Evolutionary conservation across 2,329 filamentous ascomycete genomes (phyloP).

Genomic region (Aureobasidium vineae): DNA sequence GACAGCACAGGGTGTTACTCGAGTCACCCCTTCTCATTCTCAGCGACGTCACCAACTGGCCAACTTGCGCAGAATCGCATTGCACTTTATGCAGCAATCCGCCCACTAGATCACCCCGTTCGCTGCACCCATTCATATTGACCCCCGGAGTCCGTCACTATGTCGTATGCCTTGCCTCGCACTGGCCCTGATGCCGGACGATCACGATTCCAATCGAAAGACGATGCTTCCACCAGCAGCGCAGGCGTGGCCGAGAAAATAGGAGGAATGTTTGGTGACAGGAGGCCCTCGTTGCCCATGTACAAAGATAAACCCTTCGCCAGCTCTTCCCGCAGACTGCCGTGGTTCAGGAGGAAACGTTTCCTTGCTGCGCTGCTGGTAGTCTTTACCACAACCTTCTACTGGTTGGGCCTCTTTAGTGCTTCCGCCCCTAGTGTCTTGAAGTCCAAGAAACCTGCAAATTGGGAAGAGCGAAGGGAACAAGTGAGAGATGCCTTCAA

Average conservation of each 20-base stretch:
- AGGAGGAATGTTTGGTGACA: conserved; percentile 61
- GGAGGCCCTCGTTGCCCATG: conserved; percentile 70
- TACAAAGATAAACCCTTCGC: conserved; percentile 99
- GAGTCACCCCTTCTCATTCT: neutral
- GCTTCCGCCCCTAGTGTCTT: neutral
- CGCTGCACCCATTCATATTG: neutral
- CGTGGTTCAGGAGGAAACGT: conserved; percentile 64
- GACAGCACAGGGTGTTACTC: too few relatives aligned
- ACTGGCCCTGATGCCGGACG: conserved; percentile 7
- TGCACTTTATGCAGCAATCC: conserved; percentile 19
- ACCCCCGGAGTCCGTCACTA: neutral
- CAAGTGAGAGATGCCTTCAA: conserved; percentile 86
- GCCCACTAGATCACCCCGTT: neutral
- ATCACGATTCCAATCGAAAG: conserved; percentile 22
- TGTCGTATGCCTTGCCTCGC: conserved; percentile 22
- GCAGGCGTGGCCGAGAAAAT: conserved; percentile 46
- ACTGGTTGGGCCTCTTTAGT: conserved; percentile 66
- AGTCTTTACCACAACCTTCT: conserved; percentile 60
- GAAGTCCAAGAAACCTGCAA: neutral
- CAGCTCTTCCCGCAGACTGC: conserved; percentile 55
- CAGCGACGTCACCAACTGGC: neutral
- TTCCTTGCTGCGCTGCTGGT: conserved; percentile 54
- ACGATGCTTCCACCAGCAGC: conserved; percentile 26
- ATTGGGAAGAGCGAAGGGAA: conserved; percentile 77
- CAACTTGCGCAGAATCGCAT: conserved; percentile 23